These are phyloP conservation scores for Limonium bicolor DNA, from an alignment of 148 eudicot species.

Conservation along the genomic window DNA sequence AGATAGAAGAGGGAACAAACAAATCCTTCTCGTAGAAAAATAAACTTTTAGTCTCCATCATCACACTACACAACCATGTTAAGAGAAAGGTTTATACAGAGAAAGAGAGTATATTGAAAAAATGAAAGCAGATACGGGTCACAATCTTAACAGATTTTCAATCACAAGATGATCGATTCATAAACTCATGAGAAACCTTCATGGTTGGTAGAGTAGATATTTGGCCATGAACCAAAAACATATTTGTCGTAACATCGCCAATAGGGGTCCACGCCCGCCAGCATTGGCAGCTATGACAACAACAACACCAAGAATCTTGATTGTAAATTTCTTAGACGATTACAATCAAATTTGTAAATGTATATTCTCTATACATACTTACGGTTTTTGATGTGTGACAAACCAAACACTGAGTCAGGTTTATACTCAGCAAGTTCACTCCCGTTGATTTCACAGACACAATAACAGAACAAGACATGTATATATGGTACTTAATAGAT, in stretches of 20 bases:
- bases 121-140: neutral
- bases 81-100: neutral
- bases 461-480: too few species aligned
- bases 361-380: too few species aligned
- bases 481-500: too few species aligned
- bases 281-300: constrained; percentile 97
- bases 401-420: too few species aligned
- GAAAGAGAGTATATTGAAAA: too few species aligned
- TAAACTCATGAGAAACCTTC: constrained; percentile 37
- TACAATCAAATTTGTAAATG: too few species aligned
- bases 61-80: neutral
- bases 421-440: too few species aligned
- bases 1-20: constrained; percentile 52
- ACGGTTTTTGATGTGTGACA: too few species aligned
- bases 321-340: too few species aligned
- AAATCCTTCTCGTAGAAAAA: constrained; percentile 34
- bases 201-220: constrained; percentile 83
- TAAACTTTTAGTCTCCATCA: neutral
- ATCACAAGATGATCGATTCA: constrained; percentile 3
- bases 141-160: neutral
- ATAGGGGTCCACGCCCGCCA: constrained; percentile 99
- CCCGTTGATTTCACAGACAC: too few species aligned
- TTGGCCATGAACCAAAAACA: constrained; percentile 99
- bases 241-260: constrained; percentile 96
- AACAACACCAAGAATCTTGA: constrained; percentile 92